phyloP scores from a whole-genome alignment of 208 protist genomes.

The Trypanosoma conorhini region DNA sequence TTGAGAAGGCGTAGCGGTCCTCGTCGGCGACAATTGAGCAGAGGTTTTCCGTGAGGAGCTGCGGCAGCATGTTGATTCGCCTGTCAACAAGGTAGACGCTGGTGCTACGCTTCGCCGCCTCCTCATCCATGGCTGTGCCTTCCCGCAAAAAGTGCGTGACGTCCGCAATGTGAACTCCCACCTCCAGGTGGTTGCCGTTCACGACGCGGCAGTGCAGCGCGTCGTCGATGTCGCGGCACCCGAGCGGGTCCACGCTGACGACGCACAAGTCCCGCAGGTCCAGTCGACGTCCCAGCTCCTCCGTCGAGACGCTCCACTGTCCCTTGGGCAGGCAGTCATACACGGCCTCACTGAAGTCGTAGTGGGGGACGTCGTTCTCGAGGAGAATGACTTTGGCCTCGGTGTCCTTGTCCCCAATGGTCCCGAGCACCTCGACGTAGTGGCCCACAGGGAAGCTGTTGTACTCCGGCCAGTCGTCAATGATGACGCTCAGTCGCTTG shows the following conservation, averaged over 20 bases:
- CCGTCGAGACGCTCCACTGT: constrained; percentile 78
- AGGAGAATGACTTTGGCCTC: constrained; percentile 94
- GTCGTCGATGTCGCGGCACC: constrained; percentile 93
- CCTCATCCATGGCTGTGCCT: constrained; percentile 92
- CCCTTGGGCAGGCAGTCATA: constrained; percentile 90
- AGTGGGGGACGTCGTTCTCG: constrained; percentile 93
- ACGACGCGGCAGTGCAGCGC: constrained; percentile 86
- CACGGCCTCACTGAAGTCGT: constrained; percentile 90
- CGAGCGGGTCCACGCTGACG: constrained; percentile 95
- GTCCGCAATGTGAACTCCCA: constrained; percentile 98
- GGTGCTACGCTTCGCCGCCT: constrained; percentile 93
- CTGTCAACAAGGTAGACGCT: constrained; percentile 97
- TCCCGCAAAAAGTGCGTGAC: constrained; percentile 96
- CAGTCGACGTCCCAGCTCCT: constrained; percentile 70
- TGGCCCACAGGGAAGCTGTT: constrained; percentile 94
- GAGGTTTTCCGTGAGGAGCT: constrained; percentile 95
- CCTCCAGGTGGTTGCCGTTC: constrained; percentile 83
- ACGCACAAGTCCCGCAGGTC: constrained; percentile 90
- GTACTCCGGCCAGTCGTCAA: constrained; percentile 94
- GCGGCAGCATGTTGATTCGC: constrained; percentile 98
- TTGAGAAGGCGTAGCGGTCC: constrained; percentile 94
- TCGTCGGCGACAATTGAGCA: constrained; percentile 93
- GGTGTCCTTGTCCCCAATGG: constrained; percentile 93
- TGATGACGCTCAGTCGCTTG: constrained; percentile 94
- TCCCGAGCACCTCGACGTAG: constrained; percentile 93